Evolutionary conservation across 345 rosid species (phyloP), one percentile per base, ranked within the genome.

Genomic region (Leavenworthia alabamica): DNA sequence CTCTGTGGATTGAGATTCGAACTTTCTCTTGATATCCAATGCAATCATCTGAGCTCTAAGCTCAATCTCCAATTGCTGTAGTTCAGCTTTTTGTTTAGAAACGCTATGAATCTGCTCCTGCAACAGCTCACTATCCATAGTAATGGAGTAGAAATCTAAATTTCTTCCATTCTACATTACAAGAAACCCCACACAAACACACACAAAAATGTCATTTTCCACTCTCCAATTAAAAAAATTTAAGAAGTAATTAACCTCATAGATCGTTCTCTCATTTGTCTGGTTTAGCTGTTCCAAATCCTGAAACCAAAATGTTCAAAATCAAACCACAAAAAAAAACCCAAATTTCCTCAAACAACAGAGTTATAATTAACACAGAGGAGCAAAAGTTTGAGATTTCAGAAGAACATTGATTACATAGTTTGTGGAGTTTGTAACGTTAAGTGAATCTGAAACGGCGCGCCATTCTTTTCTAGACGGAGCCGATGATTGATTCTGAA

Each of bases 381-480:
- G 22, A 20, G 22, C 22, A 20, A 20, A 20, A 20, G 2, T 20
- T 20, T 20, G 22, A 20, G 22, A 20, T 20, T 20, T 20, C 22
- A 20, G 22, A 20, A 20, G 22, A 1, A 20, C 22, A 20, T 20
- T 20, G n/a, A 20, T 20, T 20, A 20, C 92, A 70, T 86, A 95
- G 52, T 78, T 84, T 7, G 75, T 79, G 13, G 73, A 58, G 66
- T 75, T 84, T 41, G 84, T 82, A 66, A 63, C 80, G 17, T 81
- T 68, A 42, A 81, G 94, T 33, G 79, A 81, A 48, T 94, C 99
- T 8, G 97, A 77, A 58, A 88, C 83, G 35, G 96, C 97, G 35
- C 96, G 97, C 97, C 99, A 90, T 74, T 90, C 95, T 75, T 90
- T 87, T 75, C 97, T 67, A 5, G 83, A 69, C 10, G 81, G 76